Conservation (phyloP, 257 asterid species). For the Thymus quinquecostatus region DNA sequence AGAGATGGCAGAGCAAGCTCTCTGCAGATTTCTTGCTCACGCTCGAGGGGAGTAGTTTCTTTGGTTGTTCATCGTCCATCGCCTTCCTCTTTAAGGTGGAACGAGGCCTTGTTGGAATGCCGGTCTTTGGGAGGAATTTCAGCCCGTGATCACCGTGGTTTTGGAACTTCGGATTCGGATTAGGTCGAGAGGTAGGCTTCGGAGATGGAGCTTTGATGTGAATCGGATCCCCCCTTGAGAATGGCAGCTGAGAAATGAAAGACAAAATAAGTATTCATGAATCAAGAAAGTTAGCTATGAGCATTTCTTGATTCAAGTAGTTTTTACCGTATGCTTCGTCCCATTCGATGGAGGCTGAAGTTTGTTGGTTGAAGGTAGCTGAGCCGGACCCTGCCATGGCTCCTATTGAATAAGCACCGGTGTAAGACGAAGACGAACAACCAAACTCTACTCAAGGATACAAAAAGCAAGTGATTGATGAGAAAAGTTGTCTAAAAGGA, state of each 20-base stretch:
- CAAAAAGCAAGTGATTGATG: not conserved
- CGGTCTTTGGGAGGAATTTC: not conserved
- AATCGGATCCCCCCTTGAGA: not conserved
- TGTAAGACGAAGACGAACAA: not conserved
- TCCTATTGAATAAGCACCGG: slow-evolving; percentile 21
- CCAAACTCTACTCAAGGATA: not conserved
- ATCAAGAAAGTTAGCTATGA: not conserved
- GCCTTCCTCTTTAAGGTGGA: slow-evolving; percentile 39
- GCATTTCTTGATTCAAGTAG: not conserved
- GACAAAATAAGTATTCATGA: not conserved
- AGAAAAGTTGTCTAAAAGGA: not conserved
- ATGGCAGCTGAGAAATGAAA: slow-evolving; percentile 16
- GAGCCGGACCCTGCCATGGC: slow-evolving; percentile 20
- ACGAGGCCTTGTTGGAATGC: slow-evolving; percentile 9
- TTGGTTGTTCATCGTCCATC: not conserved
- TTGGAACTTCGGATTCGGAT: not conserved
- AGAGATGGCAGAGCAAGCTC: slow-evolving; percentile 42
- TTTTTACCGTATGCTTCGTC: not conserved
- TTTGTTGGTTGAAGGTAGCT: not conserved
- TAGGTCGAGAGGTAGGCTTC: not conserved
- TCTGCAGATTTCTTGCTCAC: slow-evolving; percentile 11
- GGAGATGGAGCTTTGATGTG: slow-evolving; percentile 7
- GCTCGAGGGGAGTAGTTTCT: not conserved
- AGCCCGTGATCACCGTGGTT: not conserved
- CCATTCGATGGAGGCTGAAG: not conserved